These are phyloP conservation scores for Auxenochlorella pyrenoidosa DNA, from an alignment of 139 green algal genomes.

Conservation along the genomic window DNA sequence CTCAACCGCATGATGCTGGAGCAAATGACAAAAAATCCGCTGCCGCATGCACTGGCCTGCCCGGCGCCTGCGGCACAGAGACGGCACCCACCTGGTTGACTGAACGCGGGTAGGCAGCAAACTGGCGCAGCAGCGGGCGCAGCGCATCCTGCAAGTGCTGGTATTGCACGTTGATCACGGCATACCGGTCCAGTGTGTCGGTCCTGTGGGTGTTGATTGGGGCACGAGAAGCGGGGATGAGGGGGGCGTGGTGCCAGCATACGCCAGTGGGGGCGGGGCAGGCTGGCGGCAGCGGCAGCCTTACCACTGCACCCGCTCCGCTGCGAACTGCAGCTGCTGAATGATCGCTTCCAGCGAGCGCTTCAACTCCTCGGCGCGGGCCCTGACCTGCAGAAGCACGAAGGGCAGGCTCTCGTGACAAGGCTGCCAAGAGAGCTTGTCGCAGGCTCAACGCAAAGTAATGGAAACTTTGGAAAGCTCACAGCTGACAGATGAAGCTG, in stretches of 20 bases:
- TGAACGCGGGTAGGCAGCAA: conserved; percentile 45
- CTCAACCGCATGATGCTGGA: too few species aligned
- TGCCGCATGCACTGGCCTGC: too few species aligned
- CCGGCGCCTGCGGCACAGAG: too few species aligned
- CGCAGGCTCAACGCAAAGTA: background rate
- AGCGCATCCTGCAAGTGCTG: conserved; percentile 53
- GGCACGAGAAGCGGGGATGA: background rate
- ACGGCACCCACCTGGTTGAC: conserved; percentile 61
- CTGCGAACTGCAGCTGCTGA: conserved; percentile 44
- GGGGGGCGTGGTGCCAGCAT: background rate
- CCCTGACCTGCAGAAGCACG: conserved; percentile 22
- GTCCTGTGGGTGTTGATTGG: conserved; percentile 23
- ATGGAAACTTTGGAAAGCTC: background rate
- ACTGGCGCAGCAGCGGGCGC: conserved; percentile 58
- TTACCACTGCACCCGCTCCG: conserved; percentile 48
- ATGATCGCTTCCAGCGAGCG: conserved; percentile 47
- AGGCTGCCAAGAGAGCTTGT: background rate
- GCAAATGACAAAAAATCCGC: too few species aligned
- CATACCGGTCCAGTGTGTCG: conserved; percentile 54
- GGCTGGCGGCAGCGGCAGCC: background rate
- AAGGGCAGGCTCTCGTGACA: too few species aligned
- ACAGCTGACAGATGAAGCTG: conserved; percentile 47
- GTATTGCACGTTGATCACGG: conserved; percentile 62
- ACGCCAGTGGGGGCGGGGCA: background rate
- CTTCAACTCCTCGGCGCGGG: conserved; percentile 46